Conservation (phyloP, 192 early-diverging fungal genomes). For the Backusella sp. region DNA sequence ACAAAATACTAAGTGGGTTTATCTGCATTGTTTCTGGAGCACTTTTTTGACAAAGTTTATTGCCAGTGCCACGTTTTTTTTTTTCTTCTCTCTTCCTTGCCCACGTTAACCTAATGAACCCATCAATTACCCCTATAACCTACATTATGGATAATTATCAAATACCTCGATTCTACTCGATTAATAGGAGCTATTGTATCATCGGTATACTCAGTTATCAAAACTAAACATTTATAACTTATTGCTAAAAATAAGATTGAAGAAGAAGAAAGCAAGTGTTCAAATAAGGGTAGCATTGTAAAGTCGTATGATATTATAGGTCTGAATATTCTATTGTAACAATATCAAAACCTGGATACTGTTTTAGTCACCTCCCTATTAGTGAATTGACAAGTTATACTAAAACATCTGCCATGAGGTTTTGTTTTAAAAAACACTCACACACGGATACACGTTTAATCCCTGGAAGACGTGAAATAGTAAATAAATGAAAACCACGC, state of each 20-base stretch:
- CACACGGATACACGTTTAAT: not conserved
- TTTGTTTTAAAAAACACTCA: not conserved
- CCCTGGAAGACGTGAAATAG: not conserved
- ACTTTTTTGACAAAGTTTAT: not conserved
- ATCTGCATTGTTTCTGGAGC: not conserved
- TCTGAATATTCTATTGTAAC: too few species aligned
- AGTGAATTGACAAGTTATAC: not conserved
- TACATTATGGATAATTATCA: not conserved
- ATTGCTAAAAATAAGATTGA: not conserved
- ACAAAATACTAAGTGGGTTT: not conserved
- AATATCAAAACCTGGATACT: not conserved
- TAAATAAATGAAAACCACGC: slow-evolving; percentile 4
- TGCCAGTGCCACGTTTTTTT: not conserved
- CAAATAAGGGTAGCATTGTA: too few species aligned
- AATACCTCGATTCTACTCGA: not conserved
- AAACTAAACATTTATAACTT: not conserved
- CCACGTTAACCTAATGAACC: not conserved
- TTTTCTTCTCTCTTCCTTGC: not conserved
- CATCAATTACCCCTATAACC: not conserved
- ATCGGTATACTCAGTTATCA: not conserved
- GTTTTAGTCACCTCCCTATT: not conserved
- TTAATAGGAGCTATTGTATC: not conserved
- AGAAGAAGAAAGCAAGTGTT: not conserved
- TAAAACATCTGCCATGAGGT: not conserved
- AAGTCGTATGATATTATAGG: too few species aligned